Conservation (phyloP, 129 eudicot species). For the Arctium lappa region DNA sequence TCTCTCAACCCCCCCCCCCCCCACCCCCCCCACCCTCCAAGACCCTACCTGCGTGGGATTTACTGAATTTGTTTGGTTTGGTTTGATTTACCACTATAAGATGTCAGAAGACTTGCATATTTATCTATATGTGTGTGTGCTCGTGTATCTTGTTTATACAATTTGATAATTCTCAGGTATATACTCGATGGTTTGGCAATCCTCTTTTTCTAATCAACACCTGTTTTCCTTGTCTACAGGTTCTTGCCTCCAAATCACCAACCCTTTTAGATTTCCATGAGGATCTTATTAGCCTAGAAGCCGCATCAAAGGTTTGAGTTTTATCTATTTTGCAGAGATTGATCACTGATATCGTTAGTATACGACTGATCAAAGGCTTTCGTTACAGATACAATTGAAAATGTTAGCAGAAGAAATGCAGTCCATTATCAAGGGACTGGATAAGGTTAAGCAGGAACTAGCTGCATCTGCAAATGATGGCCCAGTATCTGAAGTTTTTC, state of each 20-base stretch:
- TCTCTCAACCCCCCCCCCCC: too few species aligned
- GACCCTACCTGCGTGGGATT: too few species aligned
- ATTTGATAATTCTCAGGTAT: background rate
- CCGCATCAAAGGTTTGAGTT: constrained; percentile 76
- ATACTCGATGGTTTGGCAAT: background rate
- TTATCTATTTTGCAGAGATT: background rate
- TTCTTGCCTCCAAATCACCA: constrained; percentile 70
- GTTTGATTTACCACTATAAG: too few species aligned
- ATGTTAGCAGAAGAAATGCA: constrained; percentile 94
- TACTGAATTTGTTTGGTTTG: too few species aligned
- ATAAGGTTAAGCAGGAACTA: constrained; percentile 75
- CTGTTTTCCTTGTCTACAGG: constrained; percentile 39
- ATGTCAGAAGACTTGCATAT: too few species aligned
- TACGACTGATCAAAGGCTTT: constrained; percentile 1
- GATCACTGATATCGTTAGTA: background rate
- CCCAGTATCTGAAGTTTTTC: constrained; percentile 76
- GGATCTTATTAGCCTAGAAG: constrained; percentile 82
- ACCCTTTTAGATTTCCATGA: constrained; percentile 66
- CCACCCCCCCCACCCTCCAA: too few species aligned
- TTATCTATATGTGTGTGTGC: background rate
- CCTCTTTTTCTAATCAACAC: background rate
- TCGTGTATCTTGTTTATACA: background rate
- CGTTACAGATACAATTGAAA: constrained; percentile 84
- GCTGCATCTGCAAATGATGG: constrained; percentile 86
- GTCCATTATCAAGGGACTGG: constrained; percentile 69